These are phyloP conservation scores for Mycocentrospora acerina DNA, from an alignment of 2,329 filamentous ascomycete genomes.

Conservation along the genomic window DNA sequence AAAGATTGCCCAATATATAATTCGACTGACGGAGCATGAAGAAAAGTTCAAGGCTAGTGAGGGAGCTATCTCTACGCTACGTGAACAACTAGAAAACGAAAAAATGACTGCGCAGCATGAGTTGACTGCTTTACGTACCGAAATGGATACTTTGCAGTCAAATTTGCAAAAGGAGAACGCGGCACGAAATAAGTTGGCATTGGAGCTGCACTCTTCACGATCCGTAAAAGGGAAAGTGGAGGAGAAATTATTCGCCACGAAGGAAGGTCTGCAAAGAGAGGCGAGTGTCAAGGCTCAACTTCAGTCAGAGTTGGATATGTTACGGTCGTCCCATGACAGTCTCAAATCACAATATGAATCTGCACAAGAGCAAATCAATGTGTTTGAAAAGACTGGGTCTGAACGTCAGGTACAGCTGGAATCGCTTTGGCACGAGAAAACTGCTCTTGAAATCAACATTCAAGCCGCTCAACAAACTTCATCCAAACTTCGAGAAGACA, in stretches of 20 bases:
- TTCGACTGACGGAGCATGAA: slow-evolving; percentile 22
- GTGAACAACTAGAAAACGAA: slow-evolving; percentile 21
- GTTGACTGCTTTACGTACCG: slow-evolving; percentile 16
- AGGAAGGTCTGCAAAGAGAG: slow-evolving; percentile 17
- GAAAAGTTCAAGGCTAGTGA: slow-evolving; percentile 25
- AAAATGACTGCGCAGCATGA: slow-evolving; percentile 26
- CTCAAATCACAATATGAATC: slow-evolving; percentile 21
- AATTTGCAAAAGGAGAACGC: slow-evolving; percentile 15
- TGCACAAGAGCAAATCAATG: slow-evolving; percentile 21
- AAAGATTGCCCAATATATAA: slow-evolving; percentile 23
- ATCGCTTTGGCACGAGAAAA: slow-evolving; percentile 19
- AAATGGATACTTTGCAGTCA: slow-evolving; percentile 18
- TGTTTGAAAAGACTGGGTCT: slow-evolving; percentile 18
- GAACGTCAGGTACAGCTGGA: slow-evolving; percentile 21
- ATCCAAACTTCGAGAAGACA: slow-evolving; percentile 19
- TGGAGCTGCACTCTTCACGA: slow-evolving; percentile 25
- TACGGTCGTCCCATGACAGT: slow-evolving; percentile 17
- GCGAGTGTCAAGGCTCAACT: slow-evolving; percentile 12
- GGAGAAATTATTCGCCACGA: slow-evolving; percentile 15
- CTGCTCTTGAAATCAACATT: slow-evolving; percentile 21
- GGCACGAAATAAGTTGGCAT: slow-evolving; percentile 14
- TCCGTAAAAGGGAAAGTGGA: slow-evolving; percentile 20
- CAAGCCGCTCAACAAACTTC: slow-evolving; percentile 18
- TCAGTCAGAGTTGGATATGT: slow-evolving; percentile 20
- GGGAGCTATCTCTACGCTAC: slow-evolving; percentile 24